phyloP scores from a whole-genome alignment of 2,329 filamentous ascomycete genomes.

The Exophiala aquamarina region DNA sequence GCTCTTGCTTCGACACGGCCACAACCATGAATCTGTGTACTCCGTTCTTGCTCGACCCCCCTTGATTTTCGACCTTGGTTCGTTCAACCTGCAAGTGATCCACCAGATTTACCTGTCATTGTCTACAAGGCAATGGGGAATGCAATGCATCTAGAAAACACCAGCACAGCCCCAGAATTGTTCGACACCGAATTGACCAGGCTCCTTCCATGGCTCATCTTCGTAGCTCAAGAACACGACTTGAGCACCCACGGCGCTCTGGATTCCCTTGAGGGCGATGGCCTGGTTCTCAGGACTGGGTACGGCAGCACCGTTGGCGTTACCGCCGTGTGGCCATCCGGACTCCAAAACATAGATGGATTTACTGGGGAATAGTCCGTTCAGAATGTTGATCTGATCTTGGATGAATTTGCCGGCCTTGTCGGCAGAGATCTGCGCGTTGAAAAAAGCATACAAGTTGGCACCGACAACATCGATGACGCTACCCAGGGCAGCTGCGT shows the following conservation, averaged over 20 bases:
- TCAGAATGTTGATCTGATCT: slow-evolving; percentile 69
- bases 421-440: slow-evolving; percentile 61
- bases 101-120: too few species aligned
- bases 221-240: slow-evolving; percentile 79
- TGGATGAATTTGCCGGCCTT: slow-evolving; percentile 75
- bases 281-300: slow-evolving; percentile 68
- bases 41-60: too few species aligned
- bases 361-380: slow-evolving; percentile 69
- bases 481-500: slow-evolving; percentile 59
- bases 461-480: slow-evolving; percentile 76
- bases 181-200: slow-evolving; percentile 71
- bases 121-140: background rate
- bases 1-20: too few species aligned
- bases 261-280: slow-evolving; percentile 70
- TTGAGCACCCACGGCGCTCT: slow-evolving; percentile 63
- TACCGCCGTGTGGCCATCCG: slow-evolving; percentile 77
- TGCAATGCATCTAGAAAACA: slow-evolving; percentile 46
- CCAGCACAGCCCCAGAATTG: slow-evolving; percentile 71
- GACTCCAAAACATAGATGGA: slow-evolving; percentile 81
- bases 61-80: too few species aligned
- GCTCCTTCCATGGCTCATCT: slow-evolving; percentile 79
- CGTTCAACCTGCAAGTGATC: too few species aligned
- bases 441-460: slow-evolving; percentile 97
- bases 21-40: too few species aligned
- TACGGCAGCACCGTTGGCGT: slow-evolving; percentile 69